Conservation (phyloP, 116 monocot genomes). For the Zostera marina region DNA sequence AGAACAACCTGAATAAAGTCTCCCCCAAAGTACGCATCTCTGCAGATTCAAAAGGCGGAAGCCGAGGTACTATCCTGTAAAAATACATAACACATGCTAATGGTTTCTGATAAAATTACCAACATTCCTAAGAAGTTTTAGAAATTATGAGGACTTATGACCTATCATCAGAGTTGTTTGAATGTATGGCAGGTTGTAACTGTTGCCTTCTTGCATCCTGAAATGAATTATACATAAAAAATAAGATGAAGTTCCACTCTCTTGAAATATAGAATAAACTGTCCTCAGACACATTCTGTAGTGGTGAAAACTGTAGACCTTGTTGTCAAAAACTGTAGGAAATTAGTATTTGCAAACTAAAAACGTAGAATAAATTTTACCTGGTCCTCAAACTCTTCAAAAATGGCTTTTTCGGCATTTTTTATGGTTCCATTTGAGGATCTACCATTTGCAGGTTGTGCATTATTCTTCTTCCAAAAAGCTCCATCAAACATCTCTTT, state of each 20-base stretch:
- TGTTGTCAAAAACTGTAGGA: too few species aligned
- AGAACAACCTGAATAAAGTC: constrained; percentile 68
- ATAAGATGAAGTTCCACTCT: not conserved
- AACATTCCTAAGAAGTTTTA: not conserved
- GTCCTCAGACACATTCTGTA: too few species aligned
- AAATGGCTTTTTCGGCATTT: not conserved
- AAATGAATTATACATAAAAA: not conserved
- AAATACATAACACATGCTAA: not conserved
- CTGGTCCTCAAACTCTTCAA: constrained; percentile 3
- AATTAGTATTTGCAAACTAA: too few species aligned
- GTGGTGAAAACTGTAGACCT: too few species aligned
- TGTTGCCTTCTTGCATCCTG: not conserved
- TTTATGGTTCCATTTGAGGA: not conserved
- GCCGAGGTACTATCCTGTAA: constrained; percentile 61
- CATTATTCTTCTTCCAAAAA: not conserved
- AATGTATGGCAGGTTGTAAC: not conserved
- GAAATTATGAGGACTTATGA: not conserved
- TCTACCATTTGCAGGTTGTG: not conserved
- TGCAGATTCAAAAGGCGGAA: constrained; percentile 86
- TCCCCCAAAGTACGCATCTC: constrained; percentile 83
- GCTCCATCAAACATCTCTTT: not conserved
- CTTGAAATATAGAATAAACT: not conserved
- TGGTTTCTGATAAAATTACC: not conserved
- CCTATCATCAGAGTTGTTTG: not conserved
- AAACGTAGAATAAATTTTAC: not conserved